Base-by-base conservation (phyloP, 179 eudicot species). In the Silene coronaria region DNA sequence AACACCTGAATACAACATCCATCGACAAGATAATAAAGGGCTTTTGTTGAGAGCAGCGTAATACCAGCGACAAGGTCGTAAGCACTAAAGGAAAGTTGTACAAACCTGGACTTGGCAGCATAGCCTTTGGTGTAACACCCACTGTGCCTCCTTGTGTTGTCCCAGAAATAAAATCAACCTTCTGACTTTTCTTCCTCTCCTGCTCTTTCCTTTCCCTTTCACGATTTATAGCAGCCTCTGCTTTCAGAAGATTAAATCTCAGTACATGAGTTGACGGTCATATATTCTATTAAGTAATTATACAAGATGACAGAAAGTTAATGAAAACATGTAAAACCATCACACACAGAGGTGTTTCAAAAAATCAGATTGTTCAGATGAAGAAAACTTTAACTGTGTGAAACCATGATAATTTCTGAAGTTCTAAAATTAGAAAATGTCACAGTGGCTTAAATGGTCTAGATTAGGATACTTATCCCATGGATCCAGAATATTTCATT, bases 161-260 rank as follows among this genome's bases (percentile, higher is more conserved):
- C 60, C 91, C 93, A 66, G 97, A 77, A 45, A 88, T 76, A 71
- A 89, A 95, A 2, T 95, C 99, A 57, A 95, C 84, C 84, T 90
- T 92, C 30, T 66, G 99, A 73, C 78, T 92, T 84, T 80, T 95
- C 87, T 92, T 95, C 81, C 80, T 86, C 78, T 95, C 99, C 79
- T 89, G 97, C 77, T 92, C 96, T 80, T 84, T 94, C 79, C 94
- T 88, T 83, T 94, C 97, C 93, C 84, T 75, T 75, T 94, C 98
- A 79, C 90, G 90, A 77, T 84, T 95, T 92, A 89, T 89, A 79
- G 93, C 97, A 83, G 85, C 95, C 84, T 95, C 99, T 95, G 82
- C 75, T 73, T 72, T 58, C 72, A 48, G 51, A 68, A 46, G 72
- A 27, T 0, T 26, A 24, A 19, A 46, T 6, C 53, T 75, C 24